Base-by-base conservation (phyloP, 2,329 filamentous ascomycete genomes). In the Dactylonectria estremocensis region DNA sequence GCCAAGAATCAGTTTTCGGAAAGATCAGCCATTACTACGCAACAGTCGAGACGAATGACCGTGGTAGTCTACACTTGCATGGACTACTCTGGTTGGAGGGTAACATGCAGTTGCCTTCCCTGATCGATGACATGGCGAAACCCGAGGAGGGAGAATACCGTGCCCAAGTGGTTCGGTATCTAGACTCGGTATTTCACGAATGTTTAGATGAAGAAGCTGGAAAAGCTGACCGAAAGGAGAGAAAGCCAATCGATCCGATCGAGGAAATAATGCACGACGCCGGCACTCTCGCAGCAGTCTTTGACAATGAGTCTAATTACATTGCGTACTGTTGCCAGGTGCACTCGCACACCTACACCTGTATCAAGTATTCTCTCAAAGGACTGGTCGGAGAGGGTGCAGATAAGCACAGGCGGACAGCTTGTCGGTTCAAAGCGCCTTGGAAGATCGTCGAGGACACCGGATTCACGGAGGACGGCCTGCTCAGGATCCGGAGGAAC, bases 351-450 rank as follows among this genome's bases (percentile, higher is more conserved):
- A 67, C 48, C n/a, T 40, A 49, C 4, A 67, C 54, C 0, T 69
- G 61, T 53, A 28, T 70, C 11, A 60, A 55, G 5, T 65, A 65
- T 31, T 40, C 37, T 3, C n/a, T 49, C 16, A 33, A n/a, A 14
- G 31, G 31, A 35, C 31, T 35, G 6, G 31, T 10, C 31, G 31
- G 10, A 11, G 28, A 24, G 54, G 31, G 31, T 35, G 31, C 31
- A 10, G 31, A 35, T n/a, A 24, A 18, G 28, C 35, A n/a, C n/a
- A 18, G 61, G 35, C 9, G 18, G 24, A 13, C 13, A 61, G 31
- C 50, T 49, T 71, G 63, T 22, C 56, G 66, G 7, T 71, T 71
- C 40, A 46, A n/a, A n/a, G n/a, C n/a, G 56, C 3, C 16, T 13
- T 71, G 58, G 61, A 48, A 59, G 43, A n/a, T 49, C 3, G 43